A percentile compares a stretch with the other conserved stretches of the same genome.
Evolutionary conservation across 495 filamentous ascomycete species (phyloP).

Genomic region (Acidiella bohemica): DNA sequence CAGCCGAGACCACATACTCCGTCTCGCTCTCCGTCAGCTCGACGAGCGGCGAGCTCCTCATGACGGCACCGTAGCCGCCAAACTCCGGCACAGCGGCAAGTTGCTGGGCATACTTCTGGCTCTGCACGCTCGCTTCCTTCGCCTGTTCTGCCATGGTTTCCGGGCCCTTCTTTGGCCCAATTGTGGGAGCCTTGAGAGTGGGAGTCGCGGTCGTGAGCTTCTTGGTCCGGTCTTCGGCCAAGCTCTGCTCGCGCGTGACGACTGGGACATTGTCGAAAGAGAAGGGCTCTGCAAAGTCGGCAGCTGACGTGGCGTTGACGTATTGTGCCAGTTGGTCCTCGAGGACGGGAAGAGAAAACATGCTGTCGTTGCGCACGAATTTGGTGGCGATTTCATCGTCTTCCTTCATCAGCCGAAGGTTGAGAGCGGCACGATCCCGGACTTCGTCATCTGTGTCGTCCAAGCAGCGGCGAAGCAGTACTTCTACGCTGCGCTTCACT

Average conservation of each 20-base stretch:
- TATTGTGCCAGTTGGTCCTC: constrained; percentile 98
- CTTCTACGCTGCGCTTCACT: constrained; percentile 86
- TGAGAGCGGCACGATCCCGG: constrained; percentile 85
- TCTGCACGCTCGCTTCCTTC: constrained; percentile 57
- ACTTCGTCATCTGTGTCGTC: constrained; percentile 98
- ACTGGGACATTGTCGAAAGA: constrained; percentile 84
- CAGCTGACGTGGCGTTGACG: constrained; percentile 76
- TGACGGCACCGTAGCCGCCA: constrained; percentile 69
- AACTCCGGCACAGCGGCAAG: constrained; percentile 82
- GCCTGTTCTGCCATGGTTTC: constrained; percentile 56
- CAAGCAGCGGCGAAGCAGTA: constrained; percentile 82
- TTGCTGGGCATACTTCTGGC: constrained; percentile 77
- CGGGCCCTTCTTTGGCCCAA: constrained; percentile 52
- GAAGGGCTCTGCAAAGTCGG: constrained; percentile 74
- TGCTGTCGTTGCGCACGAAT: constrained; percentile 86
- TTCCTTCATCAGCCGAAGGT: constrained; percentile 72
- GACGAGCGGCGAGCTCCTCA: constrained; percentile 76
- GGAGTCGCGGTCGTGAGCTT: constrained; percentile 86
- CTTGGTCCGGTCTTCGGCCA: constrained; percentile 93
- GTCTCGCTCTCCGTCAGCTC: constrained; percentile 95
- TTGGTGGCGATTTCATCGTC: constrained; percentile 66
- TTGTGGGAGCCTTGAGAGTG: constrained; percentile 83
- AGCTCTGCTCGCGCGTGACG: constrained; percentile 86
- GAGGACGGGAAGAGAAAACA: constrained; percentile 89
- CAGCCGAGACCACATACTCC: constrained; percentile 83